Evolutionary conservation across 768 basidiomycete genomes (phyloP).

Genomic region (Leccinum disarticulatum): DNA sequence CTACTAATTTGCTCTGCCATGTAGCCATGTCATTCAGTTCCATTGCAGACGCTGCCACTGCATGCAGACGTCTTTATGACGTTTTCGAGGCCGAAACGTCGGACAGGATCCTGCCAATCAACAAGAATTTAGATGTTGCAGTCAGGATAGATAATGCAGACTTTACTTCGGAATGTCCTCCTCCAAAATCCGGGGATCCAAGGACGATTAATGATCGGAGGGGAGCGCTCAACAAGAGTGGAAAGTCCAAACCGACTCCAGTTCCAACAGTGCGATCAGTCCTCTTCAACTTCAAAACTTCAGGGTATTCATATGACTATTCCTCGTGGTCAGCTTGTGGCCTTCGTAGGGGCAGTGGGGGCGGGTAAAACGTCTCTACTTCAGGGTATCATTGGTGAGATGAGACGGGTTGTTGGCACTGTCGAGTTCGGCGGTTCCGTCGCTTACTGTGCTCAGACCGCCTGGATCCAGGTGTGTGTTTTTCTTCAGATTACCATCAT

Average conservation of each 20-base stretch:
- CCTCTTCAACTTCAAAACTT: slow-evolving; percentile 70
- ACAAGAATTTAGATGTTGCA: slow-evolving; percentile 59
- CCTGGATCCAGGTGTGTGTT: slow-evolving; percentile 77
- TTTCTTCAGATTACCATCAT: not conserved
- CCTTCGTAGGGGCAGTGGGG: slow-evolving; percentile 78
- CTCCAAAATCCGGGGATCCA: slow-evolving; percentile 46
- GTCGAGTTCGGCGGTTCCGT: slow-evolving; percentile 75
- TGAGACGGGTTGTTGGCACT: slow-evolving; percentile 66
- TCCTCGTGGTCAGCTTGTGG: slow-evolving; percentile 75
- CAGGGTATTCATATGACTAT: slow-evolving; percentile 63
- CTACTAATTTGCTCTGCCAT: not conserved
- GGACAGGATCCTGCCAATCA: slow-evolving; percentile 53
- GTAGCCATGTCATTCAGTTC: no score
- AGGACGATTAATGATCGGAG: slow-evolving; percentile 82
- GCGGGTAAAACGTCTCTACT: slow-evolving; percentile 59
- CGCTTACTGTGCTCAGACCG: slow-evolving; percentile 81
- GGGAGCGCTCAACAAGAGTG: slow-evolving; percentile 38
- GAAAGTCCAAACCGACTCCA: slow-evolving; percentile 15
- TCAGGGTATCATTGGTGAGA: slow-evolving; percentile 79
- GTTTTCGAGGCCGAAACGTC: slow-evolving; percentile 86
- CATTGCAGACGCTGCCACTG: slow-evolving; percentile 84
- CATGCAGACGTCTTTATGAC: slow-evolving; percentile 66
- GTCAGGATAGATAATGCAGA: slow-evolving; percentile 64
- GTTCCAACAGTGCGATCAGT: slow-evolving; percentile 32
- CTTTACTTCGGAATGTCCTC: slow-evolving; percentile 89